A percentile compares a stretch with the other conserved stretches of the same genome.
These are phyloP conservation scores for Nemania sp. DNA, from an alignment of 2,329 filamentous ascomycete genomes.

Conservation along the genomic window DNA sequence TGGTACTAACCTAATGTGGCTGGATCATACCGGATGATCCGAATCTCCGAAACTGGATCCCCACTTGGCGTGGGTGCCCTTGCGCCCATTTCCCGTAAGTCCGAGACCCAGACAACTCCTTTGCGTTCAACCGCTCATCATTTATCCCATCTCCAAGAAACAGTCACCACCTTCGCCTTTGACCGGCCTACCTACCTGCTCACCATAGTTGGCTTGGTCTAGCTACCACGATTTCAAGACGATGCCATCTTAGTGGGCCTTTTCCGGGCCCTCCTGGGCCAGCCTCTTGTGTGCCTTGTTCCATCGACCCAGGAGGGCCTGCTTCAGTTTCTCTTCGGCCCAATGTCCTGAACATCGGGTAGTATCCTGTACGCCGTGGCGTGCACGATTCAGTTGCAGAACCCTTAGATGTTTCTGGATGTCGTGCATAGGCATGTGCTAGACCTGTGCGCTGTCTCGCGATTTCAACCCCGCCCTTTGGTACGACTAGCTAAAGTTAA, in stretches of 20 bases:
- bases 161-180: background rate
- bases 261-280: conserved; percentile 1
- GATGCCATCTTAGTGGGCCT: conserved; percentile 13
- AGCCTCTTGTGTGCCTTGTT: background rate
- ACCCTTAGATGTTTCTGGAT: background rate
- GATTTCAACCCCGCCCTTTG: background rate
- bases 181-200: background rate
- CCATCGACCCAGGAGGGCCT: background rate
- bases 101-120: background rate
- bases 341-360: background rate
- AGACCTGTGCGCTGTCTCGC: background rate
- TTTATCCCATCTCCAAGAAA: background rate
- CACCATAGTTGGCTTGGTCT: background rate
- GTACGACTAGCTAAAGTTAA: background rate
- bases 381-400: background rate
- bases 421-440: background rate
- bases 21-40: conserved; percentile 7
- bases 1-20: background rate
- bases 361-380: background rate
- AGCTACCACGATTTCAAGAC: background rate
- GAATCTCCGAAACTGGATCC: conserved; percentile 4
- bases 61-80: background rate
- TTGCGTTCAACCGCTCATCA: background rate
- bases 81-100: conserved; percentile 1
- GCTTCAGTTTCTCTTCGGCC: background rate